A percentile compares a stretch with the other conserved stretches of the same genome.
These are phyloP conservation scores for Clonostachys sp. DNA, from an alignment of 2,329 filamentous ascomycete genomes.

Conservation along the genomic window DNA sequence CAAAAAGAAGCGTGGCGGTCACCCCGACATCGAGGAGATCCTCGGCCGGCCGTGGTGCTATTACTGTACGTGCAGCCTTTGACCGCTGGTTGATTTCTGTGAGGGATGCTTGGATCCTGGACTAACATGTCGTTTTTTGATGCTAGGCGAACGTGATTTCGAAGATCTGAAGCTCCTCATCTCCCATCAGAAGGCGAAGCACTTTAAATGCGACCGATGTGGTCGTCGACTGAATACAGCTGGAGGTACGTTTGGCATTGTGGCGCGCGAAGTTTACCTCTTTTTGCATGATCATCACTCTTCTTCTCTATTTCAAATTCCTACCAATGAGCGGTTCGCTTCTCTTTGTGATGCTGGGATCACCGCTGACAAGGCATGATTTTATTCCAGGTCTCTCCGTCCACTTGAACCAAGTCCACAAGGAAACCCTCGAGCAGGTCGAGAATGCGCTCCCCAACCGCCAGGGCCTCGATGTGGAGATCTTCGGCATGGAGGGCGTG, in stretches of 20 bases:
- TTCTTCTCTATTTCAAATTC: too few relatives aligned
- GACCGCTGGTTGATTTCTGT: not conserved
- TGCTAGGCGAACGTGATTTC: slow-evolving; percentile 81
- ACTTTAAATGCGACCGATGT: slow-evolving; percentile 96
- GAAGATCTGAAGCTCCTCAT: slow-evolving; percentile 96
- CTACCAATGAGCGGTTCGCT: too few relatives aligned
- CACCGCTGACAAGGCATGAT: not conserved
- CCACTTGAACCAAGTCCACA: slow-evolving; percentile 98
- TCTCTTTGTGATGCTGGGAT: too few relatives aligned
- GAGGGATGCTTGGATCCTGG: not conserved
- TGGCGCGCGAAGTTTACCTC: not conserved
- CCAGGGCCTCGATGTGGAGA: slow-evolving; percentile 83
- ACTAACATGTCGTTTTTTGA: not conserved
- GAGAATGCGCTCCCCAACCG: slow-evolving; percentile 90
- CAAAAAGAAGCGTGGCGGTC: slow-evolving; percentile 79
- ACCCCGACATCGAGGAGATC: slow-evolving; percentile 84
- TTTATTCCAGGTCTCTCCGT: slow-evolving; percentile 71
- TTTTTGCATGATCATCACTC: too few relatives aligned
- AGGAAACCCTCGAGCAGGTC: slow-evolving; percentile 80
- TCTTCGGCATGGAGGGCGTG: slow-evolving; percentile 97
- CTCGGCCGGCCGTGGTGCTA: slow-evolving; percentile 92
- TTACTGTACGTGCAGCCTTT: slow-evolving; percentile 62
- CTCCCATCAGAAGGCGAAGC: slow-evolving; percentile 97
- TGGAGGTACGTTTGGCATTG: slow-evolving; percentile 59
- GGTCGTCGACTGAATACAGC: slow-evolving; percentile 86